Percentiles rank a stretch among this genome's conserved stretches.
phyloP scores from a whole-genome alignment of 139 green algal genomes.

The Picochlorum sp. region DNA sequence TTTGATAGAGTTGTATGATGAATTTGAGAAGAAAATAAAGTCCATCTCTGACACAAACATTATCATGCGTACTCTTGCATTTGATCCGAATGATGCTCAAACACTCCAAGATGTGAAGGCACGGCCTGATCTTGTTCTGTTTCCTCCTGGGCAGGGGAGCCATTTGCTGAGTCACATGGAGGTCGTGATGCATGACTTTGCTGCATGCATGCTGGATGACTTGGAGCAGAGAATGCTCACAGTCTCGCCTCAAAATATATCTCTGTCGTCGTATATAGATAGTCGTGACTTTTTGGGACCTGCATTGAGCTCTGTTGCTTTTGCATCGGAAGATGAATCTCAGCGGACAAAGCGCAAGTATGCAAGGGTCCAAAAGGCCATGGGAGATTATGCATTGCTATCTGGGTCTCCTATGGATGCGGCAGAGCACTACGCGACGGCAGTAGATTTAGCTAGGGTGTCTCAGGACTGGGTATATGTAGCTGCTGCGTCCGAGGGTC shows the following conservation, averaged over 20 bases:
- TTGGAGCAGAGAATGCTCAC: conserved; percentile 71
- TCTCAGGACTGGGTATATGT: conserved; percentile 39
- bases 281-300: conserved; percentile 25
- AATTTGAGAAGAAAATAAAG: conserved; percentile 45
- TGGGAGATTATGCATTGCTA: conserved; percentile 75
- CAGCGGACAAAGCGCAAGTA: conserved; percentile 47
- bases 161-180: conserved; percentile 55
- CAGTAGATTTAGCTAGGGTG: conserved; percentile 32
- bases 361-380: conserved; percentile 68
- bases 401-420: conserved; percentile 67
- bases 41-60: conserved; percentile 58
- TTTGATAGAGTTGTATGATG: conserved; percentile 34
- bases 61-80: conserved; percentile 60
- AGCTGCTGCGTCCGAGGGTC: conserved; percentile 44
- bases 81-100: conserved; percentile 64
- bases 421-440: conserved; percentile 51
- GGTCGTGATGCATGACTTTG: conserved; percentile 79
- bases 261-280: conserved; percentile 38
- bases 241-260: conserved; percentile 44
- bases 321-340: conserved; percentile 34
- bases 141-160: conserved; percentile 51
- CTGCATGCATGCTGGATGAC: conserved; percentile 61
- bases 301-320: conserved; percentile 8
- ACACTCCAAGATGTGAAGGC: conserved; percentile 26
- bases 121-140: conserved; percentile 58